Evolutionary conservation across 1,284 basidiomycete genomes (phyloP).

Genomic region (Ganoderma multipileum): DNA sequence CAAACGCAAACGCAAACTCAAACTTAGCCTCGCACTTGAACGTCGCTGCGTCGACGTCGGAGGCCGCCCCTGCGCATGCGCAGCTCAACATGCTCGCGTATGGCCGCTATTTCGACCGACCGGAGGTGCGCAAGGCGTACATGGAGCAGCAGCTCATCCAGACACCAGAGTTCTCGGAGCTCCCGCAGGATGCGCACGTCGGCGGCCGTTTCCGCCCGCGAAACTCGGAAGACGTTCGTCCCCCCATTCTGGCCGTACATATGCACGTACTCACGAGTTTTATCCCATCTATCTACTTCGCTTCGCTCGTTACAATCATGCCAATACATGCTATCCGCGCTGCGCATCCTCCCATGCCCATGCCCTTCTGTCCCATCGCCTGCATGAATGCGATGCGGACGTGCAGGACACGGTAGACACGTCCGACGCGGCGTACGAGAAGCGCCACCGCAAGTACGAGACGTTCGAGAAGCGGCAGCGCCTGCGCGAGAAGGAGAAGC

Average conservation of each 20-base stretch:
- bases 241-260: constrained; percentile 22
- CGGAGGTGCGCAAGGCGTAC: constrained; percentile 76
- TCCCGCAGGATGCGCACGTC: constrained; percentile 65
- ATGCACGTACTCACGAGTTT: constrained; percentile 26
- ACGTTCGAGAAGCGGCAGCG: constrained; percentile 86
- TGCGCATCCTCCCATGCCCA: no score
- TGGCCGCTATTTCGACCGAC: constrained; percentile 78
- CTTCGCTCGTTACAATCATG: background rate
- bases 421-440: constrained; percentile 85
- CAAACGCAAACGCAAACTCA: background rate
- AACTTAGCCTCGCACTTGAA: constrained; percentile 18
- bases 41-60: constrained; percentile 35
- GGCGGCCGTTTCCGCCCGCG: constrained; percentile 73
- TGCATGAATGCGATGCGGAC: background rate
- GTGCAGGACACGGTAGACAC: constrained; percentile 70
- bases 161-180: constrained; percentile 69
- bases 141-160: constrained; percentile 72
- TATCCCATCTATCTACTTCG: background rate
- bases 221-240: constrained; percentile 70
- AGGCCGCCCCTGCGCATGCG: constrained; percentile 42
- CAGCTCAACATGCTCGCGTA: constrained; percentile 64
- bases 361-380: background rate
- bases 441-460: constrained; percentile 87
- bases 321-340: no score
- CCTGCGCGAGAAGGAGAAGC: constrained; percentile 87